Evolutionary conservation across 1,284 basidiomycete species (phyloP).

Genomic region (Chalciporus sp.): DNA sequence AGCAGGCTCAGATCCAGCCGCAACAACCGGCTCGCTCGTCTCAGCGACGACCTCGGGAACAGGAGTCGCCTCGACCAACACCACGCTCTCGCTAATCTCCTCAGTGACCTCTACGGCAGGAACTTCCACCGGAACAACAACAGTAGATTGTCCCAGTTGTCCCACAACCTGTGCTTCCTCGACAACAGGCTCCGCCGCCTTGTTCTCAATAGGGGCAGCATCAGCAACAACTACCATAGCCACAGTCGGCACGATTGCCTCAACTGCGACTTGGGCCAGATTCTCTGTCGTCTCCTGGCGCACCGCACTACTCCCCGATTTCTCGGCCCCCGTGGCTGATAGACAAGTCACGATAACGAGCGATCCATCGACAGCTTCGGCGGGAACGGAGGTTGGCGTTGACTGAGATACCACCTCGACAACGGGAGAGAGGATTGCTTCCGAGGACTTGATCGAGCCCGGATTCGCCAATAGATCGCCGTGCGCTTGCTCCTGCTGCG

Average conservation of each 20-base stretch:
- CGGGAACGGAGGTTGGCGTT: neutral
- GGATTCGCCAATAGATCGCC: neutral
- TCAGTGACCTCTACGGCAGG: neutral
- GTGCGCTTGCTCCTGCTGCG: neutral
- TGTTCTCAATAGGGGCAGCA: neutral
- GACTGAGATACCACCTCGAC: neutral
- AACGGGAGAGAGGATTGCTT: neutral
- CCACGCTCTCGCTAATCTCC: slow-evolving; percentile 3
- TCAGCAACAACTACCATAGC: slow-evolving; percentile 1
- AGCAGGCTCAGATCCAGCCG: neutral
- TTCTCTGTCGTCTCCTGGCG: neutral
- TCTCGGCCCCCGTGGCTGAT: neutral
- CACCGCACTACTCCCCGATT: neutral
- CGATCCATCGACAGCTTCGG: neutral
- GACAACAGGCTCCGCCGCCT: neutral
- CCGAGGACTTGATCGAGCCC: neutral
- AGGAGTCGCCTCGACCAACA: neutral
- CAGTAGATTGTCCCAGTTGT: neutral
- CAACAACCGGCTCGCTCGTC: neutral
- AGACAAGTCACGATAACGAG: neutral
- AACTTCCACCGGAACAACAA: neutral
- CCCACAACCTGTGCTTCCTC: neutral
- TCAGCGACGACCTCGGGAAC: neutral
- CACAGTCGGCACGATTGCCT: neutral
- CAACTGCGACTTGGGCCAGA: neutral